Percentiles rank a stretch among this genome's conserved stretches.
These are phyloP conservation scores for Didymellaceae sp. DNA, from an alignment of 2,329 filamentous ascomycete species.

Conservation along the genomic window DNA sequence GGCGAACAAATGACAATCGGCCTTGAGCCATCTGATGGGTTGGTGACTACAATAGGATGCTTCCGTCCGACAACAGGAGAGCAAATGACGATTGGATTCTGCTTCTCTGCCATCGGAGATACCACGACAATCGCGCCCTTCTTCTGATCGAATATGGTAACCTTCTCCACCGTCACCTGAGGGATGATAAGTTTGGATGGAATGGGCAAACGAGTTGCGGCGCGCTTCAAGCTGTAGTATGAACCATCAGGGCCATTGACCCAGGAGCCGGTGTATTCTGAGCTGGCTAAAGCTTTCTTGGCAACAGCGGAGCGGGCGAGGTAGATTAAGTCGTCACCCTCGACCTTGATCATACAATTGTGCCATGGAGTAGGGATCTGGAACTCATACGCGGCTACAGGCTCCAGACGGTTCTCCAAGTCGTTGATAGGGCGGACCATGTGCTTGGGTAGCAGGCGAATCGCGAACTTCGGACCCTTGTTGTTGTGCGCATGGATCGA, in stretches of 20 bases:
- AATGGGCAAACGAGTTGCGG: constrained; percentile 8
- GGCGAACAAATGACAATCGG: constrained; percentile 34
- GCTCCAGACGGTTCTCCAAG: constrained; percentile 38
- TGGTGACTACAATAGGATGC: constrained; percentile 28
- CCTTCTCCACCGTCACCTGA: constrained; percentile 21
- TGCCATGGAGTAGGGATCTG: constrained; percentile 55
- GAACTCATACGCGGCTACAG: constrained; percentile 37
- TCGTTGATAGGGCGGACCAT: constrained; percentile 42
- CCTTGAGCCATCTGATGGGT: constrained; percentile 23
- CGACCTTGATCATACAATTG: constrained; percentile 49
- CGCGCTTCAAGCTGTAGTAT: constrained; percentile 34
- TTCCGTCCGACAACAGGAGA: constrained; percentile 34
- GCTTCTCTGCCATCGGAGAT: constrained; percentile 29
- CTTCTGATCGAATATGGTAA: constrained; percentile 32
- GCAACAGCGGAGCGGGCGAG: constrained; percentile 36
- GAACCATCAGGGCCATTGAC: constrained; percentile 35
- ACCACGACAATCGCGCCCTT: constrained; percentile 30
- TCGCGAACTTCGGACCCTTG: constrained; percentile 53
- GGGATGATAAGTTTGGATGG: constrained; percentile 23
- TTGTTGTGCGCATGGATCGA: constrained; percentile 57
- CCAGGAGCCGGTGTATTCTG: constrained; percentile 35
- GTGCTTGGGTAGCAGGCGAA: constrained; percentile 47
- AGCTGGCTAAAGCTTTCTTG: constrained; percentile 29
- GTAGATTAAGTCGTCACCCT: constrained; percentile 39
- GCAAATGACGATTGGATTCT: constrained; percentile 33